A percentile compares a stretch with the other conserved stretches of the same genome.
Conservation (phyloP, 768 basidiomycete species). For the Lactarius akahatsu region DNA sequence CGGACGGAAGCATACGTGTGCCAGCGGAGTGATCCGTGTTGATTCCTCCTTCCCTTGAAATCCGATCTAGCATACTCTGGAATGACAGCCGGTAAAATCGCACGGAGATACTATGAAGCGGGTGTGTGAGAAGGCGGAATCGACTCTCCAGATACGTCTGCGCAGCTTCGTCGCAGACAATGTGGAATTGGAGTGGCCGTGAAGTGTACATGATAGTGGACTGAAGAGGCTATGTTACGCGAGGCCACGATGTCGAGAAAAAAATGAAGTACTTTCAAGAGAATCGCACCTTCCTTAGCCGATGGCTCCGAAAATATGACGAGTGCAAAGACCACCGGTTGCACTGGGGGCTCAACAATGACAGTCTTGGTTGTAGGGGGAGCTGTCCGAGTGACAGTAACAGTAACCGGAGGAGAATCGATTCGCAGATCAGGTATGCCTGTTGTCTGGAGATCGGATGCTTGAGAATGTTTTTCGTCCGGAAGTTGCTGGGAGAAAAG, state of each 20-base stretch:
- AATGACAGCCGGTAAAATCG: constrained; percentile 44
- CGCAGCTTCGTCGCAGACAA: constrained; percentile 47
- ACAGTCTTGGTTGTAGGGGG: constrained; percentile 4
- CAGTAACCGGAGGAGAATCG: not conserved
- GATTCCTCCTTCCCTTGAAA: constrained; percentile 48
- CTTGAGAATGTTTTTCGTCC: not conserved
- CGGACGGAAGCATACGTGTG: constrained; percentile 39
- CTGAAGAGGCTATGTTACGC: constrained; percentile 27
- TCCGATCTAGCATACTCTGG: constrained; percentile 44
- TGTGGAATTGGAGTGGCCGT: constrained; percentile 43
- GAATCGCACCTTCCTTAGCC: constrained; percentile 27
- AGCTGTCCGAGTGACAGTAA: constrained; percentile 10
- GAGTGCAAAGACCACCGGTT: constrained; percentile 26
- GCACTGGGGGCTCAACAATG: not conserved
- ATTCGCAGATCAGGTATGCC: not conserved
- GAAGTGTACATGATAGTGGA: constrained; percentile 42
- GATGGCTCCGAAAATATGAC: constrained; percentile 24
- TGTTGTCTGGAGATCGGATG: not conserved
- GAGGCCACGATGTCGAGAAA: not conserved
- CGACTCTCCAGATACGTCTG: constrained; percentile 42
- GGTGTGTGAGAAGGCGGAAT: constrained; percentile 42
- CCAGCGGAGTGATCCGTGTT: constrained; percentile 49
- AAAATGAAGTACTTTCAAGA: constrained; percentile 23
- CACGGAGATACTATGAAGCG: constrained; percentile 40
- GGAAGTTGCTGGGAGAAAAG: not conserved